A percentile compares a stretch with the other conserved stretches of the same genome.
Conservation (phyloP, 768 basidiomycete genomes). For the Phlegmacium glaucopus region DNA sequence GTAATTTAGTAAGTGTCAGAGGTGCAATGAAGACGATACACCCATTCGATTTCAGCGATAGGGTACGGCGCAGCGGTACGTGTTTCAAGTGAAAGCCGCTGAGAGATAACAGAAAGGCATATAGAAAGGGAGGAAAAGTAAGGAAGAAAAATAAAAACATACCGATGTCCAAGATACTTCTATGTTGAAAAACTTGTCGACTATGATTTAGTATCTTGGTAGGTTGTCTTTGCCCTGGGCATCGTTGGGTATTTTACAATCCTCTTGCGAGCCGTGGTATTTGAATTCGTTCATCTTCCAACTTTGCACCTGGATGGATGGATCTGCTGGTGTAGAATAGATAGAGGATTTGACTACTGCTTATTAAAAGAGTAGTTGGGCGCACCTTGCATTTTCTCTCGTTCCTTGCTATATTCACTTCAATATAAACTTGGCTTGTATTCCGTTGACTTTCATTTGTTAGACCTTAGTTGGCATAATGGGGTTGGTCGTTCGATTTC, state of each 20-base stretch:
- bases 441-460: too few relatives aligned
- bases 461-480: too few relatives aligned
- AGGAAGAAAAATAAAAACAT: slow-evolving; percentile 25
- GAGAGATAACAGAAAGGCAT: too few relatives aligned
- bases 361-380: too few relatives aligned
- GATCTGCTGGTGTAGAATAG: slow-evolving; percentile 57
- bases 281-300: slow-evolving; percentile 99
- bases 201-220: slow-evolving; percentile 87
- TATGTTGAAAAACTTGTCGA: slow-evolving; percentile 98
- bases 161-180: slow-evolving; percentile 96
- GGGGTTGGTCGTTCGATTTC: too few relatives aligned
- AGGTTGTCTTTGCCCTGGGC: slow-evolving; percentile 27
- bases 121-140: slow-evolving; percentile 1
- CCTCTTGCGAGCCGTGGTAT: slow-evolving; percentile 93
- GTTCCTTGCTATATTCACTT: too few relatives aligned
- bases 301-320: slow-evolving; percentile 57
- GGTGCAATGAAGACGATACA: slow-evolving; percentile 96
- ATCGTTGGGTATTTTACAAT: slow-evolving; percentile 48
- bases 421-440: too few relatives aligned
- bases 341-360: slow-evolving; percentile 54
- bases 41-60: slow-evolving; percentile 93
- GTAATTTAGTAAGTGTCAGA: slow-evolving; percentile 64
- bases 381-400: too few relatives aligned
- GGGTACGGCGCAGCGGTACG: slow-evolving; percentile 74
- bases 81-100: slow-evolving; percentile 75